These are phyloP conservation scores for Calonectria naviculata DNA, from an alignment of 2,329 filamentous ascomycete species.

Conservation along the genomic window DNA sequence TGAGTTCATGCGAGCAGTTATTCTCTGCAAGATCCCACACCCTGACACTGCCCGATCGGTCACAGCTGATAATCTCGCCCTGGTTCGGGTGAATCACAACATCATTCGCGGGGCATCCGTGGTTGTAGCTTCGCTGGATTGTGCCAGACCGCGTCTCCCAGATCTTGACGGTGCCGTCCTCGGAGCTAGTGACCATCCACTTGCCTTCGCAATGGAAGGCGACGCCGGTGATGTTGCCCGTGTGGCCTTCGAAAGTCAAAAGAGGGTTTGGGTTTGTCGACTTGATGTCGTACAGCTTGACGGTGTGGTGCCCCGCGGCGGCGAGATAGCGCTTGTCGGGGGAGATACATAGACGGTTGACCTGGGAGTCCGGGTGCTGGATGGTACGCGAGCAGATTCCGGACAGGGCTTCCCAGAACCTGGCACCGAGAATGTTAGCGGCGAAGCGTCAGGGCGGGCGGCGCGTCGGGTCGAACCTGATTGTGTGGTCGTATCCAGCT, in stretches of 20 bases:
- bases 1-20: constrained; percentile 94
- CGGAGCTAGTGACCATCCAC: constrained; percentile 99
- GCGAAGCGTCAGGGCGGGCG: neutral
- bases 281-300: constrained; percentile 99
- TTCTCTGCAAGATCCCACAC: constrained; percentile 99
- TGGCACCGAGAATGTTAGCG: constrained; percentile 49
- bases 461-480: constrained; percentile 56
- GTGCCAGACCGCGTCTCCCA: constrained; percentile 91
- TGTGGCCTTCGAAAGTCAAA: constrained; percentile 95
- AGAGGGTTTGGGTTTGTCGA: constrained; percentile 96
- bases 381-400: constrained; percentile 99
- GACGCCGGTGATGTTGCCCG: constrained; percentile 94
- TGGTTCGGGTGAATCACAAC: constrained; percentile 99
- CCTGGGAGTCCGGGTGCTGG: constrained; percentile 97
- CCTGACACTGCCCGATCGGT: constrained; percentile 89
- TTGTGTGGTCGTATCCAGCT: constrained; percentile 74
- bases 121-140: constrained; percentile 92
- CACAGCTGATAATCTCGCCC: constrained; percentile 96
- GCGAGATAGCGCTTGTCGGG: constrained; percentile 97
- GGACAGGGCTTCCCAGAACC: constrained; percentile 98
- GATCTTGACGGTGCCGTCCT: constrained; percentile 96
- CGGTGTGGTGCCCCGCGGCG: constrained; percentile 81
- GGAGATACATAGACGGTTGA: constrained; percentile 97
- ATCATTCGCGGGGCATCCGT: constrained; percentile 91
- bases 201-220: constrained; percentile 99